Conservation (phyloP, 2,329 filamentous ascomycete species). For the Penicillium sp. region DNA sequence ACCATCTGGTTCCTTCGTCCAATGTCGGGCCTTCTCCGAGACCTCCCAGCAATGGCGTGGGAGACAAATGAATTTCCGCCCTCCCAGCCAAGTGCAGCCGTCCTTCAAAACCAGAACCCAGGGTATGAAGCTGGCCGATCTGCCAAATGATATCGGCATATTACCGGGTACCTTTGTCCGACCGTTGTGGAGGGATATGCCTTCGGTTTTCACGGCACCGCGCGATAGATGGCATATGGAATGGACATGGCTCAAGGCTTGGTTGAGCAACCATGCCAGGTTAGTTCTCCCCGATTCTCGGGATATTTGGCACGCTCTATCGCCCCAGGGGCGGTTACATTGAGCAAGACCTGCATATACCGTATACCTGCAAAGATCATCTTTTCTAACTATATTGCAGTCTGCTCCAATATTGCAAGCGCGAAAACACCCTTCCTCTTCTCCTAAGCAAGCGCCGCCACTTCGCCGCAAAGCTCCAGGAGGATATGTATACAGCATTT, state of each 20-base stretch:
- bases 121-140: conserved; percentile 30
- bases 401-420: conserved; percentile 33
- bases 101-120: conserved; percentile 39
- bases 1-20: conserved; percentile 20
- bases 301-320: background rate
- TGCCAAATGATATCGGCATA: conserved; percentile 48
- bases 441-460: conserved; percentile 35
- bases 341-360: background rate
- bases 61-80: conserved; percentile 18
- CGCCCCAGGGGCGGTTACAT: background rate
- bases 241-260: conserved; percentile 40
- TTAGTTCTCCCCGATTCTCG: conserved; percentile 19
- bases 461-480: conserved; percentile 44
- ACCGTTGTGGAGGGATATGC: conserved; percentile 41
- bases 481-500: conserved; percentile 48
- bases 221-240: conserved; percentile 38
- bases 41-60: conserved; percentile 26
- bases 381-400: background rate
- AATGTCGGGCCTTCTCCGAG: conserved; percentile 39
- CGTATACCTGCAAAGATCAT: background rate
- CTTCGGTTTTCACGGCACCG: conserved; percentile 40
- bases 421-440: conserved; percentile 34
- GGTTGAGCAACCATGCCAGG: conserved; percentile 36
- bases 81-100: conserved; percentile 26
- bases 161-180: conserved; percentile 45